These are phyloP conservation scores for Globisporangium acanthophoron DNA, from an alignment of 352 stramenopile species.

Conservation along the genomic window DNA sequence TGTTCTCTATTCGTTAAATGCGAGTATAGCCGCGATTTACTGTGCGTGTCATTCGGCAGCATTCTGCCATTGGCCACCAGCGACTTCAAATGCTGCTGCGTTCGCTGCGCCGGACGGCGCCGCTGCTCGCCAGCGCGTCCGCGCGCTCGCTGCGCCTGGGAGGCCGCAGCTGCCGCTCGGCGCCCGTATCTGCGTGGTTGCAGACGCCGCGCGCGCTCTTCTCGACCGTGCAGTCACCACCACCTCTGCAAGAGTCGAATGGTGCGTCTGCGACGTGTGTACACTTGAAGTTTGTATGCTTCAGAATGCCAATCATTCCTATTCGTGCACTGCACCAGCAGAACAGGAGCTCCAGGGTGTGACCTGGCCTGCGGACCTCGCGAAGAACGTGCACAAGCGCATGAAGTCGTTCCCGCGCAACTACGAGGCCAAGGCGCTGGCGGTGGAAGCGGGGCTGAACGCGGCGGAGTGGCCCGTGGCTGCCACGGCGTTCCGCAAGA, in stretches of 20 bases:
- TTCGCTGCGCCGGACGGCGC: not conserved
- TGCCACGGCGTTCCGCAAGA: conserved; percentile 50
- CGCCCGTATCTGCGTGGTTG: not conserved
- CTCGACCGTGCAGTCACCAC: not conserved
- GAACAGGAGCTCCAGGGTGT: not conserved
- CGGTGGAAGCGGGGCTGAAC: conserved; percentile 63
- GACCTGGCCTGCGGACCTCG: conserved; percentile 32
- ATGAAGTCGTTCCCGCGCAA: conserved; percentile 63
- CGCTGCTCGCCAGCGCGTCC: not conserved
- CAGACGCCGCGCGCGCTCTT: not conserved
- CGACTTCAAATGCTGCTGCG: not conserved
- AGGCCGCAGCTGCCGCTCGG: not conserved
- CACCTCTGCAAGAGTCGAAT: not conserved
- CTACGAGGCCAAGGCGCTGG: conserved; percentile 62
- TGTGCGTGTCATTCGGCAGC: too few species aligned
- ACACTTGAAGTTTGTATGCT: not conserved
- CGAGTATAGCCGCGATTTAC: too few species aligned
- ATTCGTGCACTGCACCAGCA: too few species aligned
- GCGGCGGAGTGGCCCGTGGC: conserved; percentile 51
- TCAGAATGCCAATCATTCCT: not conserved
- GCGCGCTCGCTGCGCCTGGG: not conserved
- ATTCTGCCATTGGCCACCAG: too few species aligned
- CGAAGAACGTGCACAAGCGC: conserved; percentile 33
- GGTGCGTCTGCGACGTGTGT: not conserved
- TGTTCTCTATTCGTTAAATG: too few species aligned